Conservation (phyloP, 1,139 yeast genomes). For the Candida sanyaensis region DNA sequence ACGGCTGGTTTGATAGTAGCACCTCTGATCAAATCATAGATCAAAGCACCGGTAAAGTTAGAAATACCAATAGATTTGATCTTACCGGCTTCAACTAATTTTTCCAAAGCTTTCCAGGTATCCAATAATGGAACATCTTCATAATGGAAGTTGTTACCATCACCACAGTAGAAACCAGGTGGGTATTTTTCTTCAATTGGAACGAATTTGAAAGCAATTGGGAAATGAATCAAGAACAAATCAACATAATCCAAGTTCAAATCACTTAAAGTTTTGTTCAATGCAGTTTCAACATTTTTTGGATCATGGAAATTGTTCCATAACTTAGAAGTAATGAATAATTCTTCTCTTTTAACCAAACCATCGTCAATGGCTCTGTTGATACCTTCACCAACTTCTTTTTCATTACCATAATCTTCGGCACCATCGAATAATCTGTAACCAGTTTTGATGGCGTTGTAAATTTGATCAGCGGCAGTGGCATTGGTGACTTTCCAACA, state of each 20-base stretch:
- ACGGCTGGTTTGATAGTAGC: slow-evolving; percentile 77
- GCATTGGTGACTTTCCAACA: slow-evolving; percentile 66
- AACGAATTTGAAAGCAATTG: slow-evolving; percentile 71
- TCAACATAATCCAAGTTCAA: slow-evolving; percentile 70
- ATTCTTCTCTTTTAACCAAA: slow-evolving; percentile 42
- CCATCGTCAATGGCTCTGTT: slow-evolving; percentile 67
- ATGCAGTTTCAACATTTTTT: slow-evolving; percentile 55
- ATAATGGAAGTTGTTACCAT: slow-evolving; percentile 54
- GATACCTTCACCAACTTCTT: slow-evolving; percentile 72
- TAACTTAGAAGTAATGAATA: slow-evolving; percentile 55
- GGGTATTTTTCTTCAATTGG: slow-evolving; percentile 78
- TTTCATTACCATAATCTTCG: slow-evolving; percentile 75
- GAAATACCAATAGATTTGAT: slow-evolving; percentile 81
- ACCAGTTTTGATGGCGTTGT: slow-evolving; percentile 68
- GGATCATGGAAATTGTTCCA: slow-evolving; percentile 82
- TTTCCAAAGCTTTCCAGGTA: slow-evolving; percentile 81
- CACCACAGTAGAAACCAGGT: slow-evolving; percentile 70
- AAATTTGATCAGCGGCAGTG: slow-evolving; percentile 59
- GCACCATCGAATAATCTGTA: slow-evolving; percentile 81
- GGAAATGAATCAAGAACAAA: slow-evolving; percentile 78
- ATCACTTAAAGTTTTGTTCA: slow-evolving; percentile 64
- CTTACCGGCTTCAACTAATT: slow-evolving; percentile 57
- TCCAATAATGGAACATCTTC: slow-evolving; percentile 73
- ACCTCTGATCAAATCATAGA: slow-evolving; percentile 73
- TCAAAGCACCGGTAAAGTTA: slow-evolving; percentile 70